phyloP scores from a whole-genome alignment of 2,329 filamentous ascomycete species.

The Calonectria crousiana region DNA sequence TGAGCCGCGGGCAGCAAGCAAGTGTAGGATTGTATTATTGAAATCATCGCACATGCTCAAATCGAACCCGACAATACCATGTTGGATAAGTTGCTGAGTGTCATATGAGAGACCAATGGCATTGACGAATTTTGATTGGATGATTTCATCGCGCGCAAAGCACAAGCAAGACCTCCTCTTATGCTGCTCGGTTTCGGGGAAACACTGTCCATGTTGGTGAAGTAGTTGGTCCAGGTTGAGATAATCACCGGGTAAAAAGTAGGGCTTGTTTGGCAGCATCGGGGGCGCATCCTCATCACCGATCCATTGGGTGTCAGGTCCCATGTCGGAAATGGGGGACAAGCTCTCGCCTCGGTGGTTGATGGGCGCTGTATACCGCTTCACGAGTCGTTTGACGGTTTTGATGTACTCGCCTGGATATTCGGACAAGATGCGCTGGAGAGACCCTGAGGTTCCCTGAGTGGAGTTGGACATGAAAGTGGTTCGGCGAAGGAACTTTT shows the following conservation, averaged over 20 bases:
- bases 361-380: constrained; percentile 52
- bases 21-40: constrained; percentile 61
- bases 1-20: constrained; percentile 54
- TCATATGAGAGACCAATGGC: constrained; percentile 36
- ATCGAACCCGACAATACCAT: constrained; percentile 20
- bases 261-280: constrained; percentile 34
- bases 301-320: constrained; percentile 40
- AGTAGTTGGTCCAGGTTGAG: constrained; percentile 50
- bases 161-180: constrained; percentile 46
- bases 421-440: constrained; percentile 48
- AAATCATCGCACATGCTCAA: constrained; percentile 53
- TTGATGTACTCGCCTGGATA: constrained; percentile 50
- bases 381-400: constrained; percentile 54
- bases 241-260: constrained; percentile 63
- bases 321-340: constrained; percentile 42
- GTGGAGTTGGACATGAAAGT: constrained; percentile 55
- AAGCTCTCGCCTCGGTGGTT: constrained; percentile 32
- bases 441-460: constrained; percentile 51
- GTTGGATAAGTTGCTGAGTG: constrained; percentile 32
- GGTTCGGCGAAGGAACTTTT: constrained; percentile 47
- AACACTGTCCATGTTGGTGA: constrained; percentile 32
- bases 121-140: constrained; percentile 47
- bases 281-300: constrained; percentile 45
- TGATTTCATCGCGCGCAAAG: constrained; percentile 39
- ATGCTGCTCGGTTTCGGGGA: constrained; percentile 39